Evolutionary conservation across 345 rosid species (phyloP).

Genomic region (Nephelium lappaceum): DNA sequence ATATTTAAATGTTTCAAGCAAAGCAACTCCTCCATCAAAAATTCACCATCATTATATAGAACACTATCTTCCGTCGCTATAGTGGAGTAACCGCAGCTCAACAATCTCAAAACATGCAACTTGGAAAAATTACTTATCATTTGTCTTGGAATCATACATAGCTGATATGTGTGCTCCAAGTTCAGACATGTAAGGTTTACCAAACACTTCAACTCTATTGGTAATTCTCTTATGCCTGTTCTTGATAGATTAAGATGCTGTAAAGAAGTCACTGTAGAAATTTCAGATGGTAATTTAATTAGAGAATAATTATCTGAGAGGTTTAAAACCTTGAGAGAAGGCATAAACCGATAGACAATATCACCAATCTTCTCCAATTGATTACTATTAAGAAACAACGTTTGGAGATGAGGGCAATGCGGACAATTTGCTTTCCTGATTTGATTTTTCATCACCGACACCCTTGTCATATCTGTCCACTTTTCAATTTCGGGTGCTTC

Average conservation of each 20-base stretch:
- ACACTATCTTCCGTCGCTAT: neutral
- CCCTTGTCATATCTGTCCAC: constrained; percentile 22
- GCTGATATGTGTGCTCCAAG: constrained; percentile 1
- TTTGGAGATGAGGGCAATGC: constrained; percentile 29
- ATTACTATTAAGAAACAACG: constrained; percentile 25
- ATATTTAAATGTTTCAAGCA: constrained; percentile 15
- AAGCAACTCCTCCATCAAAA: constrained; percentile 14
- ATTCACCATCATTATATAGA: neutral
- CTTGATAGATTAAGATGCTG: constrained; percentile 33
- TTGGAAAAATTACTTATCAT: constrained; percentile 9
- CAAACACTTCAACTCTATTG: constrained; percentile 32
- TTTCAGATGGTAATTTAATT: constrained; percentile 31
- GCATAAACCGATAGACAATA: constrained; percentile 25
- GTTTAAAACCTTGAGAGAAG: constrained; percentile 37
- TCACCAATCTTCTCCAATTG: constrained; percentile 9
- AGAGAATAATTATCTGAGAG: constrained; percentile 26
- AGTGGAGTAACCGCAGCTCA: neutral
- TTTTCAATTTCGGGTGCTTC: constrained; percentile 20
- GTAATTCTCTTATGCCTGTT: constrained; percentile 32
- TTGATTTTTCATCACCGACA: constrained; percentile 33
- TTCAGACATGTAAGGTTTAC: constrained; percentile 28
- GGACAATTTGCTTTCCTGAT: constrained; percentile 18
- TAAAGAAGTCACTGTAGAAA: constrained; percentile 18
- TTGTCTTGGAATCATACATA: constrained; percentile 22
- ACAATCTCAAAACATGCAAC: constrained; percentile 16